A percentile compares a stretch with the other conserved stretches of the same genome.
Conservation (phyloP, 129 eudicot species). For the Pittosporum tobira region DNA sequence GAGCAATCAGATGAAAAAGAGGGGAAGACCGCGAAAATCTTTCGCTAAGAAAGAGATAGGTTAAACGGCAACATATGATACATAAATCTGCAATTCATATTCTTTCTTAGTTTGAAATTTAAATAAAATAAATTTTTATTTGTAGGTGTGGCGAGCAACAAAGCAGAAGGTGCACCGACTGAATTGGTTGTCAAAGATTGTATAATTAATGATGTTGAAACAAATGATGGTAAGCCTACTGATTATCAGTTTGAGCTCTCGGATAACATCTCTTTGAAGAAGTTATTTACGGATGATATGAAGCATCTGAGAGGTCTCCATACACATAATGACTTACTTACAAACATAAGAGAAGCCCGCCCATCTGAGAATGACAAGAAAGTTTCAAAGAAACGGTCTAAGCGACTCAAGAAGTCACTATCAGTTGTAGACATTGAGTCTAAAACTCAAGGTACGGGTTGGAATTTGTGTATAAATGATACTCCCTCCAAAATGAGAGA, state of each 20-base stretch:
- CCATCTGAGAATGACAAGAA: background rate
- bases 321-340: background rate
- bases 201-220: background rate
- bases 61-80: background rate
- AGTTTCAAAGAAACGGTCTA: background rate
- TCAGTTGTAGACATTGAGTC: background rate
- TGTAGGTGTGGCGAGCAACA: background rate
- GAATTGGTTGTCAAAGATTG: background rate
- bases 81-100: background rate
- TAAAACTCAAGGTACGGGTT: constrained; percentile 10
- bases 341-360: background rate
- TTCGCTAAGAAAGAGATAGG: background rate
- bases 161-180: background rate
- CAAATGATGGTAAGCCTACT: background rate
- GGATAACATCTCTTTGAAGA: background rate
- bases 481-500: too few species aligned
- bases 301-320: background rate
- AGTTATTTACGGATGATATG: background rate
- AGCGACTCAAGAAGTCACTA: background rate
- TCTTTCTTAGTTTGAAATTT: background rate
- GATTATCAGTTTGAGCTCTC: background rate
- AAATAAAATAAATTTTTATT: background rate
- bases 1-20: constrained; percentile 13
- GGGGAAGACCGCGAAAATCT: constrained; percentile 1
- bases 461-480: too few species aligned